These are phyloP conservation scores for Nicotiana paniculata DNA, from an alignment of 257 asterid genomes.

Conservation along the genomic window DNA sequence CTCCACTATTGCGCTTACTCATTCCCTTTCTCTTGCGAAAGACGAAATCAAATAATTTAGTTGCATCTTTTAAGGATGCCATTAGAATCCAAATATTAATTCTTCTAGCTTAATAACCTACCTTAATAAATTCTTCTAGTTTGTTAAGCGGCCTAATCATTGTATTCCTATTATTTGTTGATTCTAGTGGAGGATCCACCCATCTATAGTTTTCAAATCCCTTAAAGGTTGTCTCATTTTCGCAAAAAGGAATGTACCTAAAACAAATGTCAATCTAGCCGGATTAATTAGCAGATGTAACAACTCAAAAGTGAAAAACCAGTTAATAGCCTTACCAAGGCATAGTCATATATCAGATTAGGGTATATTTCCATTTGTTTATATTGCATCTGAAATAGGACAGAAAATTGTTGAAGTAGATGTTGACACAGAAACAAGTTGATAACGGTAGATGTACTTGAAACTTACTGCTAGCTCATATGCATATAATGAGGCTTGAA, in stretches of 20 bases:
- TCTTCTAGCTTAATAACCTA: constrained; percentile 18
- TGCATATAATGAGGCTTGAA: too few species aligned
- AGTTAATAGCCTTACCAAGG: too few species aligned
- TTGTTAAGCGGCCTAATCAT: constrained; percentile 63
- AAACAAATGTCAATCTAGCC: background rate
- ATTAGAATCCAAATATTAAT: background rate
- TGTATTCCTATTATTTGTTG: constrained; percentile 57
- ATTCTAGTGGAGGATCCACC: constrained; percentile 74
- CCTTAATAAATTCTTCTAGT: constrained; percentile 50
- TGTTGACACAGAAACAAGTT: too few species aligned
- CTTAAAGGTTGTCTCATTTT: constrained; percentile 83
- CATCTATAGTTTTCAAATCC: constrained; percentile 90
- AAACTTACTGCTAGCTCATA: too few species aligned
- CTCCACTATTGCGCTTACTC: constrained; percentile 8
- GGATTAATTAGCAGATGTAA: background rate
- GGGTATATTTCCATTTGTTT: too few species aligned
- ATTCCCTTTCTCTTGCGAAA: constrained; percentile 53
- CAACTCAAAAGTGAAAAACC: too few species aligned
- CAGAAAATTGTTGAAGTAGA: too few species aligned
- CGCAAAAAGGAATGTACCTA: constrained; percentile 76
- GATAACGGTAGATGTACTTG: too few species aligned
- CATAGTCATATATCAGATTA: too few species aligned
- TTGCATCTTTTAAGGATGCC: background rate
- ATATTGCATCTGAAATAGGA: too few species aligned
- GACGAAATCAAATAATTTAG: constrained; percentile 12